Conservation (phyloP, 306 rosid genomes). For the Cucumis melo region DNA sequence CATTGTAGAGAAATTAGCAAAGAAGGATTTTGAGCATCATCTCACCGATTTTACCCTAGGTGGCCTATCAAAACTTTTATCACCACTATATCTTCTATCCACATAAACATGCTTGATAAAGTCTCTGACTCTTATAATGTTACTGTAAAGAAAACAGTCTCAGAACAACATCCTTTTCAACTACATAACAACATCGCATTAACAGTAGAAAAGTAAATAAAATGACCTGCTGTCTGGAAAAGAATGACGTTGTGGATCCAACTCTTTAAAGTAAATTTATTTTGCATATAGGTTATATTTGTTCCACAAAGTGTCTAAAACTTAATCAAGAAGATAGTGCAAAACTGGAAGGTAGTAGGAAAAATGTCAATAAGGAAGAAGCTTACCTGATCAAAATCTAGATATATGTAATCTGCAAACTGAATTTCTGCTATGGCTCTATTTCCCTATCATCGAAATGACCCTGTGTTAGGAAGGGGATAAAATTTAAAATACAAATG, state of each 20-base stretch:
- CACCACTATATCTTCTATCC: constrained; percentile 76
- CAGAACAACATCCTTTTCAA: constrained; percentile 15
- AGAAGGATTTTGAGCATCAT: constrained; percentile 10
- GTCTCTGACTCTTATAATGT: constrained; percentile 75
- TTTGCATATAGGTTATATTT: too few relatives aligned
- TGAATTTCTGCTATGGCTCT: too few relatives aligned
- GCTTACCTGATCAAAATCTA: too few relatives aligned
- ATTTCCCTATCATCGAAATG: too few relatives aligned
- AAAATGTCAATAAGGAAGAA: too few relatives aligned
- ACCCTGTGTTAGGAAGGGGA: too few relatives aligned
- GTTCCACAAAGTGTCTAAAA: too few relatives aligned
- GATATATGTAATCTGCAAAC: too few relatives aligned
- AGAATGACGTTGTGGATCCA: constrained; percentile 77
- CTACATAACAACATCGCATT: constrained; percentile 1
- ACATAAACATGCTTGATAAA: constrained; percentile 91
- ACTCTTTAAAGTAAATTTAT: constrained; percentile 76
- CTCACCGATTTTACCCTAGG: constrained; percentile 50
- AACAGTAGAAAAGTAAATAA: background rate
- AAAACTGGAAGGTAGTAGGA: too few relatives aligned
- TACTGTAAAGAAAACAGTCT: constrained; percentile 51
- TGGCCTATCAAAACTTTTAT: constrained; percentile 51
- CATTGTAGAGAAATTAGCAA: background rate
- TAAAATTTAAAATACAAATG: too few relatives aligned
- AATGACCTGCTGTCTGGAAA: constrained; percentile 68
- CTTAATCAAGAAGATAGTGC: too few relatives aligned